A percentile compares a stretch with the other conserved stretches of the same genome.
Conservation (phyloP, 179 eudicot genomes). For the Spergularia azorica region DNA sequence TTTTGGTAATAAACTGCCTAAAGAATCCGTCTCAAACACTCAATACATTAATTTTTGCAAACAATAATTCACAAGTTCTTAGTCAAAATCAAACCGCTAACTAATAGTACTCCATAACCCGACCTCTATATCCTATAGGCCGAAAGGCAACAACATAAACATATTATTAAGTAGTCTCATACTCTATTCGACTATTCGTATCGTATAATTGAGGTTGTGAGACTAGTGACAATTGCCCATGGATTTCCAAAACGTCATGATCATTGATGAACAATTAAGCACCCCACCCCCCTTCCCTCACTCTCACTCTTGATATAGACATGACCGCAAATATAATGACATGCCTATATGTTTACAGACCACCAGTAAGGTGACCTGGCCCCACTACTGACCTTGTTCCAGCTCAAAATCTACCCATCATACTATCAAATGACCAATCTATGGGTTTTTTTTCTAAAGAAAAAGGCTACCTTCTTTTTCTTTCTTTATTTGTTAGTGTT, state of each 20-base stretch:
- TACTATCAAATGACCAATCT: constrained; percentile 5
- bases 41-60: no score
- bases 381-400: constrained; percentile 28
- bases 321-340: constrained; percentile 27
- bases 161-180: no score
- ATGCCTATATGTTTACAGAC: constrained; percentile 15
- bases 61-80: no score
- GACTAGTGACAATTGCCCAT: not conserved
- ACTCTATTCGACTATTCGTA: no score
- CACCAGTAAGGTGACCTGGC: constrained; percentile 8
- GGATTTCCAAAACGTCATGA: constrained; percentile 17
- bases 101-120: no score
- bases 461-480: constrained; percentile 4
- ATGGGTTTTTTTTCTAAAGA: not conserved
- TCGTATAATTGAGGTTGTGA: no score
- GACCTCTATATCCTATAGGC: no score
- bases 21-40: no score
- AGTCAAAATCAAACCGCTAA: no score
- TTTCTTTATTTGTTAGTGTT: not conserved
- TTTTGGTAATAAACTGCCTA: no score
- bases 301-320: constrained; percentile 19
- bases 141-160: no score
- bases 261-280: constrained; percentile 11
- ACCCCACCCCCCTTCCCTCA: not conserved
- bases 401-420: constrained; percentile 28